Base-by-base conservation (phyloP, 2,329 filamentous ascomycete species). In the Calonectria honghensis region DNA sequence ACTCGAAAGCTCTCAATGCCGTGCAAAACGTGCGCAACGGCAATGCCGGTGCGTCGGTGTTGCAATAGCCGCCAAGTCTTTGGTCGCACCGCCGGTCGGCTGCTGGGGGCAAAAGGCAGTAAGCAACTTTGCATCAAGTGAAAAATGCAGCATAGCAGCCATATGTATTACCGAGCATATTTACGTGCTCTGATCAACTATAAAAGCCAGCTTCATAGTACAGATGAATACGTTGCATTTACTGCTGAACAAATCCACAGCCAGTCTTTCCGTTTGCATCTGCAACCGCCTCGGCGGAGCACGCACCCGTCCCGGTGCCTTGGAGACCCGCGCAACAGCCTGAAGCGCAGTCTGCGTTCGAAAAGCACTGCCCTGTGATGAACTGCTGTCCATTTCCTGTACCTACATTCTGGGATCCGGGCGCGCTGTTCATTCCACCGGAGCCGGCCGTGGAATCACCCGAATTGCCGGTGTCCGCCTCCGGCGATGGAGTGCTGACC, bases 241-340 rank as follows among this genome's bases (percentile, higher is more conserved):
- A 75, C 35, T 39, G 57, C 27, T 73, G 73, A n/a, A 72, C 57
- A 29, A 92, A 0, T 88, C 90, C 74, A 45, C 76, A 77, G 3
- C 76, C 76, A 6, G 74, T 77, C 67, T 74, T 76, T 11, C 76
- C 76, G 18, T 66, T 67, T 10, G 50, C 72, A 57, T 69, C 63
- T 3, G 76, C 74, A 48, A 73, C 76, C 10, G 65, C 52, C 45
- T 68, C 59, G 14, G 74, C 76, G 1, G 76, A 74, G 64, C 76
- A 77, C 0, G 75, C 51, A 0, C 65, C 74, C 10, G 52, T 73
- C 4, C 57, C 35, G 50, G 72, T 72, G 6, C 72, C 77, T 1
- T 37, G 32, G 10, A 59, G 72, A 16, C 76, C 76, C 6, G 78
- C 79, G 51, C 80, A 81, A 70, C 80, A 81, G 4, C 70, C 75